Percentiles rank a stretch among this genome's conserved stretches.
These are phyloP conservation scores for Calendula officinalis DNA, from an alignment of 129 eudicot species.

Conservation along the genomic window DNA sequence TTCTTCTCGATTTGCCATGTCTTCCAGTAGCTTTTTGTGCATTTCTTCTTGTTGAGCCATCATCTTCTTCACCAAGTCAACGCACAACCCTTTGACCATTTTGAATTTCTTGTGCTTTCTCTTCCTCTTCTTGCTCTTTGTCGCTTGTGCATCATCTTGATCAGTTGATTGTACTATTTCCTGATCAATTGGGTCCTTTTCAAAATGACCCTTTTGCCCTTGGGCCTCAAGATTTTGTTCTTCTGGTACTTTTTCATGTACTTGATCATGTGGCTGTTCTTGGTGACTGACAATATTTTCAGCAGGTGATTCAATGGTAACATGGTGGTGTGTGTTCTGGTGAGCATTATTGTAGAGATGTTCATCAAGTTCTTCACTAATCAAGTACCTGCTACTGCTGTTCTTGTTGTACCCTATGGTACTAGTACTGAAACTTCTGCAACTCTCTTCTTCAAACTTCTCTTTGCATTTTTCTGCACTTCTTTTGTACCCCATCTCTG, in stretches of 20 bases:
- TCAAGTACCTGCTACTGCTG: slow-evolving; percentile 40
- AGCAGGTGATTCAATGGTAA: slow-evolving; percentile 16
- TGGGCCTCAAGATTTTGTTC: slow-evolving; percentile 19
- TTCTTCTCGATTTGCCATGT: slow-evolving; percentile 64
- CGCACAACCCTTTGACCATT: slow-evolving; percentile 57
- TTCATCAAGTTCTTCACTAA: slow-evolving; percentile 67
- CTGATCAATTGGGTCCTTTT: slow-evolving; percentile 10
- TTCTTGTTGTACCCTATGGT: slow-evolving; percentile 42
- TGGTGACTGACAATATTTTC: slow-evolving; percentile 7
- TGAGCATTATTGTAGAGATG: slow-evolving; percentile 38
- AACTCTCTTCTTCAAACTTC: slow-evolving; percentile 71
- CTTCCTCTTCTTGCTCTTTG: slow-evolving; percentile 42
- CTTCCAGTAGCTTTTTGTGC: slow-evolving; percentile 68
- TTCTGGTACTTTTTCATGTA: slow-evolving; percentile 8
- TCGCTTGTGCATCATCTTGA: slow-evolving; percentile 29
- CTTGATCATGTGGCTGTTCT: slow-evolving; percentile 18
- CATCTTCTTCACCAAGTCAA: slow-evolving; percentile 62
- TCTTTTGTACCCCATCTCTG: slow-evolving; percentile 68
- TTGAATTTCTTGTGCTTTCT: slow-evolving; percentile 55
- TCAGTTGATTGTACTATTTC: slow-evolving; percentile 20
- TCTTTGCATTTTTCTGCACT: slow-evolving; percentile 80
- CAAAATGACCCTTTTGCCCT: slow-evolving; percentile 29
- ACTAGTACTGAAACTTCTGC: slow-evolving; percentile 45
- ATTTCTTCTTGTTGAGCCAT: slow-evolving; percentile 74
- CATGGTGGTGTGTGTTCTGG: slow-evolving; percentile 18